These are phyloP conservation scores for Gentiana straminea DNA, from an alignment of 257 asterid species.

Conservation along the genomic window DNA sequence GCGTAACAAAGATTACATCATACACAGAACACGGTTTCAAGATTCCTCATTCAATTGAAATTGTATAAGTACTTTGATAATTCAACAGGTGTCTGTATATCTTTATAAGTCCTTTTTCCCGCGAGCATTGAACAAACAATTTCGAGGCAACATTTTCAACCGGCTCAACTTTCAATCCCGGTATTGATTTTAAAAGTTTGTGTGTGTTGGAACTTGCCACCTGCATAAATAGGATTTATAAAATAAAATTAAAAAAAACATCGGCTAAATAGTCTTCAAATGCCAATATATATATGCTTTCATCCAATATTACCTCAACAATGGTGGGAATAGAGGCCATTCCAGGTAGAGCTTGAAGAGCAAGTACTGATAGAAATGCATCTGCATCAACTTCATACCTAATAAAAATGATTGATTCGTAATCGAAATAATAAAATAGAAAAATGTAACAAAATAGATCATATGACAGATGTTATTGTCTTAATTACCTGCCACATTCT, in stretches of 20 bases:
- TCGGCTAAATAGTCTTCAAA: no score
- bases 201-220: constrained; percentile 83
- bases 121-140: constrained; percentile 95
- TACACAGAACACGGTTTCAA: no score
- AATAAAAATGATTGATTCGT: constrained; percentile 6
- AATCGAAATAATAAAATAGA: no score
- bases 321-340: constrained; percentile 78
- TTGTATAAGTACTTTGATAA: constrained; percentile 56
- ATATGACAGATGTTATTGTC: no score
- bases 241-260: no score
- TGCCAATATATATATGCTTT: constrained; percentile 1
- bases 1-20: no score
- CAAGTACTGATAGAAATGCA: constrained; percentile 90
- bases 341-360: constrained; percentile 79
- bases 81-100: constrained; percentile 93
- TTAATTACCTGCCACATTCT: constrained; percentile 65
- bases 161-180: constrained; percentile 87
- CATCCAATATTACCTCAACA: constrained; percentile 58
- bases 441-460: no score
- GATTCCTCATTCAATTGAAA: no score
- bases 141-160: constrained; percentile 85
- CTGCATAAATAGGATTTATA: constrained; percentile 22
- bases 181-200: constrained; percentile 72
- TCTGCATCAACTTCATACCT: constrained; percentile 95
- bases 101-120: constrained; percentile 91